These are phyloP conservation scores for Penicillium freii DNA, from an alignment of 2,329 filamentous ascomycete genomes.

Conservation along the genomic window DNA sequence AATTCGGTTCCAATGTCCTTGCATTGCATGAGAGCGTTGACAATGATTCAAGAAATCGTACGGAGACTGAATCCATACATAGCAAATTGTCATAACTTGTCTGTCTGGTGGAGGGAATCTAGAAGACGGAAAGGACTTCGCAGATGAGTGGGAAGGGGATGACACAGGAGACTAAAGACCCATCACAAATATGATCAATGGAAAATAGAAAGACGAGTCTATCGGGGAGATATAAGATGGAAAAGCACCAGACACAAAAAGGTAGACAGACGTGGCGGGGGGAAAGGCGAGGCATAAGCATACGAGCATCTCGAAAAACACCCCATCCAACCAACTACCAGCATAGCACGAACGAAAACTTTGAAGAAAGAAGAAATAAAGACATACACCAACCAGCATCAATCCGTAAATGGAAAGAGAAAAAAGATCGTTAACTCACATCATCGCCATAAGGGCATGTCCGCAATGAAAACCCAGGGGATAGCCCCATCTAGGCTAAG, in stretches of 20 bases:
- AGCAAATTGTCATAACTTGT: not conserved
- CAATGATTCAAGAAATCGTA: not conserved
- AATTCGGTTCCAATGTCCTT: not conserved
- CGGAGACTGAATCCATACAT: not conserved
- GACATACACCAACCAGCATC: slow-evolving; percentile 25
- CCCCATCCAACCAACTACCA: slow-evolving; percentile 12
- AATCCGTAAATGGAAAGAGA: slow-evolving; percentile 22
- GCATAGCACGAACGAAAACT: slow-evolving; percentile 1
- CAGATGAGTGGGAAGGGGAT: not conserved
- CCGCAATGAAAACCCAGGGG: slow-evolving; percentile 10
- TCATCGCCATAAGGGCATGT: slow-evolving; percentile 17
- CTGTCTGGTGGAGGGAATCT: not conserved
- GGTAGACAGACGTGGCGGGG: not conserved
- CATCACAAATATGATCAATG: not conserved
- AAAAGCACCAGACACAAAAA: not conserved
- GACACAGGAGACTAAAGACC: not conserved
- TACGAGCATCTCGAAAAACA: slow-evolving; percentile 5
- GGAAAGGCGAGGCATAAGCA: not conserved
- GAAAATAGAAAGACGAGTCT: not conserved
- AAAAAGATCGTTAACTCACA: slow-evolving; percentile 30
- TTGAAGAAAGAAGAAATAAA: slow-evolving; percentile 12
- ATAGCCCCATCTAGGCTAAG: slow-evolving; percentile 15
- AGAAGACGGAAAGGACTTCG: not conserved
- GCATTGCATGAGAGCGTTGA: not conserved
- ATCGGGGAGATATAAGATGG: not conserved